These are phyloP conservation scores for Helianthus tuberosus DNA, from an alignment of 129 eudicot species.

Conservation along the genomic window DNA sequence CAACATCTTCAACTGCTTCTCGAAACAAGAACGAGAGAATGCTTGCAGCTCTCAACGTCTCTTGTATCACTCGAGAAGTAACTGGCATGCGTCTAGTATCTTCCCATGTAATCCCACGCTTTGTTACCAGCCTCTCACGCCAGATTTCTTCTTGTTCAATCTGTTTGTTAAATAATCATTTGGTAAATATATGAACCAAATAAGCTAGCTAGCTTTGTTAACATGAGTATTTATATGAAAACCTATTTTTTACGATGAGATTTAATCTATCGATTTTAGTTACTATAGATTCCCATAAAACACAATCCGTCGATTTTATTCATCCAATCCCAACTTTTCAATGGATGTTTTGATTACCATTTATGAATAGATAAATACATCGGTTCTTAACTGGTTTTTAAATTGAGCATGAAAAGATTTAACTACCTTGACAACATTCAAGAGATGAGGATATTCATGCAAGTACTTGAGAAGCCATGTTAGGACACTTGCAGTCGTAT, in stretches of 20 bases:
- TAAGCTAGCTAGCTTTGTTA: neutral
- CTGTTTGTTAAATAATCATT: constrained; percentile 32
- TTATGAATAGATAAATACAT: neutral
- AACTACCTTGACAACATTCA: constrained; percentile 64
- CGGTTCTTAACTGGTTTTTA: neutral
- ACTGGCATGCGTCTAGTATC: constrained; percentile 68
- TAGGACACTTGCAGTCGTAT: constrained; percentile 79
- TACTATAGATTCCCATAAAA: neutral
- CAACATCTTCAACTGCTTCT: constrained; percentile 90
- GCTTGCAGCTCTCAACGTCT: constrained; percentile 72
- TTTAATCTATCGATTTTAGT: neutral
- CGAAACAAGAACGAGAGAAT: constrained; percentile 82
- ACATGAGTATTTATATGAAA: neutral
- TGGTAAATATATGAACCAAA: constrained; percentile 2
- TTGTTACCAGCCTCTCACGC: constrained; percentile 28
- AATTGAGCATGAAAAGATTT: neutral
- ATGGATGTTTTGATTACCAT: neutral
- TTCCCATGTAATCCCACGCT: constrained; percentile 71
- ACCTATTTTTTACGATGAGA: neutral
- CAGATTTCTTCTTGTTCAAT: constrained; percentile 71
- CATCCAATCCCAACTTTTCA: neutral
- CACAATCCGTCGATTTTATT: neutral
- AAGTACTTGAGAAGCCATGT: constrained; percentile 86
- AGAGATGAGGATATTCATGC: constrained; percentile 54
- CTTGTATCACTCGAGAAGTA: constrained; percentile 75